Evolutionary conservation across 306 rosid genomes (phyloP).

Genomic region (Trichosanthes cucumerina): DNA sequence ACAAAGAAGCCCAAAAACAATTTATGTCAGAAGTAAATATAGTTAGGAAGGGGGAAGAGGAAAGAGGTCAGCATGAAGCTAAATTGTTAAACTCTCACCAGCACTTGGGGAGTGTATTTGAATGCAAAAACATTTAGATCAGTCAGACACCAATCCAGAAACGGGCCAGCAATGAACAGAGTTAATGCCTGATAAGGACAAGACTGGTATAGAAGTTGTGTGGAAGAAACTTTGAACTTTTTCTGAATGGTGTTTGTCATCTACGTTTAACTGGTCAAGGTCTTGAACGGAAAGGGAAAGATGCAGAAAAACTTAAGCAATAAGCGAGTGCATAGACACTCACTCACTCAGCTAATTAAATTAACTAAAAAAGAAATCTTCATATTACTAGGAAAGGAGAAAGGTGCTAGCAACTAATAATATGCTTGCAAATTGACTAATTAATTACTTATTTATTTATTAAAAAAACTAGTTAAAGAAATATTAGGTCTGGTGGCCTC

Average conservation of each 20-base stretch:
- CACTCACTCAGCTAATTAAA: neutral
- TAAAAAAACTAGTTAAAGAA: neutral
- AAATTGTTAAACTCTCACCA: constrained; percentile 42
- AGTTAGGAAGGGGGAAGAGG: neutral
- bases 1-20: neutral
- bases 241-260: constrained; percentile 98
- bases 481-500: neutral
- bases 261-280: constrained; percentile 62
- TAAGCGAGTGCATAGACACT: neutral
- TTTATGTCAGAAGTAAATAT: neutral
- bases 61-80: neutral
- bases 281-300: neutral
- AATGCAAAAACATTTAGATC: constrained; percentile 68
- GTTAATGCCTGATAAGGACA: constrained; percentile 83
- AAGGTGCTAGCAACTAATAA: neutral
- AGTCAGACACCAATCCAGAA: constrained; percentile 67
- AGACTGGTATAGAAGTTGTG: constrained; percentile 92
- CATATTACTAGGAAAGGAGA: neutral
- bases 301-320: neutral
- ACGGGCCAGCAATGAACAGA: constrained; percentile 80
- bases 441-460: neutral
- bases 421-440: neutral
- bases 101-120: constrained; percentile 77
- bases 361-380: neutral
- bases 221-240: constrained; percentile 88